These are phyloP conservation scores for Trichosporon asahii DNA, from an alignment of 1,284 basidiomycete species.

Conservation along the genomic window DNA sequence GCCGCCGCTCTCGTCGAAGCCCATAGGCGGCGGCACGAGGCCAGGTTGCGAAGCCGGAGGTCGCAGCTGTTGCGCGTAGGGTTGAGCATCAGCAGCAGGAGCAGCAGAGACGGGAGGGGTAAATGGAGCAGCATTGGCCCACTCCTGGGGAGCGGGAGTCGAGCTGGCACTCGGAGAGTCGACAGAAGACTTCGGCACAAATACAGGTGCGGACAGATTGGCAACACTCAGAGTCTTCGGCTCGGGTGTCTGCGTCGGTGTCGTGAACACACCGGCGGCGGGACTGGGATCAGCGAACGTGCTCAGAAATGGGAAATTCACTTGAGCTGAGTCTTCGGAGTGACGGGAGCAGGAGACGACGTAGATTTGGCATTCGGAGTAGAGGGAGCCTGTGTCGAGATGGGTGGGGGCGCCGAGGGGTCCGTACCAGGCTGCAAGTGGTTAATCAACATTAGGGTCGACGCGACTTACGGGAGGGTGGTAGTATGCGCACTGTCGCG, in stretches of 20 bases:
- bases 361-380: neutral
- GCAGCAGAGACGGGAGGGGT: constrained; percentile 11
- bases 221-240: constrained; percentile 53
- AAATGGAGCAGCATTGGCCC: constrained; percentile 22
- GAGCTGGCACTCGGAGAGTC: constrained; percentile 12
- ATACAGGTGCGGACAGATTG: constrained; percentile 64
- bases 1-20: constrained; percentile 4
- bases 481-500: constrained; percentile 63
- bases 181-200: constrained; percentile 66
- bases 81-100: neutral
- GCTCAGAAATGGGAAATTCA: neutral
- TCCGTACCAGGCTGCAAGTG: constrained; percentile 21
- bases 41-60: neutral
- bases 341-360: constrained; percentile 4
- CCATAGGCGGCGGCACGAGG: neutral
- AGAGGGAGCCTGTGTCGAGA: constrained; percentile 8
- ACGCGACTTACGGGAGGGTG: constrained; percentile 66
- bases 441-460: constrained; percentile 17
- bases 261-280: neutral
- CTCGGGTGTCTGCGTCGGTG: constrained; percentile 23
- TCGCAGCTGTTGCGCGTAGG: neutral
- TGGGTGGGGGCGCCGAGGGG: constrained; percentile 10
- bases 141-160: constrained; percentile 11
- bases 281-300: neutral
- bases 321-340: constrained; percentile 21